Evolutionary conservation across 306 rosid genomes (phyloP).

Genomic region (Vigna radiata): DNA sequence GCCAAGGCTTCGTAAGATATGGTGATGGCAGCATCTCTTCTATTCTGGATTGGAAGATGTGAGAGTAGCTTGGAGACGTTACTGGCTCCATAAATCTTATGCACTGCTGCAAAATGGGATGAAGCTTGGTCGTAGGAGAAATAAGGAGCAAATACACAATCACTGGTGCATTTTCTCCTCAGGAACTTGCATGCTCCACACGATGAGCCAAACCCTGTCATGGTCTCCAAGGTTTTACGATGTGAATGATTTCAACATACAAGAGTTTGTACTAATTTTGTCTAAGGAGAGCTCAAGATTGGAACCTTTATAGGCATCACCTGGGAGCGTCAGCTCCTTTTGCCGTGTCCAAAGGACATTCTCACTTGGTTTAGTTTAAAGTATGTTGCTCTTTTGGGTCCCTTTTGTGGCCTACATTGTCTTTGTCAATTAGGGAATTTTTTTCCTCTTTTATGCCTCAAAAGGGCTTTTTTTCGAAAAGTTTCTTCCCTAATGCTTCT

Average conservation of each 20-base stretch:
- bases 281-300: slow-evolving; percentile 50
- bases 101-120: slow-evolving; percentile 81
- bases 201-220: slow-evolving; percentile 77
- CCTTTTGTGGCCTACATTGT: slow-evolving; percentile 79
- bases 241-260: slow-evolving; percentile 44
- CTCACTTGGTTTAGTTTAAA: slow-evolving; percentile 43
- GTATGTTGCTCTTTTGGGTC: slow-evolving; percentile 66
- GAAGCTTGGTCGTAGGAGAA: slow-evolving; percentile 81
- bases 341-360: slow-evolving; percentile 55
- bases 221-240: slow-evolving; percentile 47
- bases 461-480: slow-evolving; percentile 51
- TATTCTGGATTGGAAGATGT: slow-evolving; percentile 68
- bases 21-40: slow-evolving; percentile 79
- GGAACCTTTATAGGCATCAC: slow-evolving; percentile 67
- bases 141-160: slow-evolving; percentile 84
- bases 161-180: slow-evolving; percentile 74
- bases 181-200: slow-evolving; percentile 95
- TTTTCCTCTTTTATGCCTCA: slow-evolving; percentile 57
- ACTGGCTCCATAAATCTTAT: slow-evolving; percentile 88
- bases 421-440: slow-evolving; percentile 62
- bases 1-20: slow-evolving; percentile 85
- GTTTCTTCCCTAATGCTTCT: slow-evolving; percentile 44
- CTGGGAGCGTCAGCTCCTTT: slow-evolving; percentile 46
- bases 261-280: slow-evolving; percentile 31
- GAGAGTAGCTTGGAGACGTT: slow-evolving; percentile 73